Conservation (phyloP, 2,329 filamentous ascomycete genomes). For the Venturia carpophila region DNA sequence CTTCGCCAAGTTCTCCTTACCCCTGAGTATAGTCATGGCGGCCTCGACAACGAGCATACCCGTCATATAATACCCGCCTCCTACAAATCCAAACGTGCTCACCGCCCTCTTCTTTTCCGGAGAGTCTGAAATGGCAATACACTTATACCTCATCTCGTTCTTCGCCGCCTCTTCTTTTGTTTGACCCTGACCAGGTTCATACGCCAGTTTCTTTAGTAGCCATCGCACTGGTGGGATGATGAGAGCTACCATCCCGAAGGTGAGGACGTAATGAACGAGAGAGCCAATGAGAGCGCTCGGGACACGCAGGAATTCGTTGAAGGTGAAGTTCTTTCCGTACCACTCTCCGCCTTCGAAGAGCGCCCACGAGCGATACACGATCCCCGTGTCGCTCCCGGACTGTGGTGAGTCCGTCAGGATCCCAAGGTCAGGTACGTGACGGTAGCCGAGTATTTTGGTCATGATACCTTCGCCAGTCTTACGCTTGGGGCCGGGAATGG, state of each 20-base stretch:
- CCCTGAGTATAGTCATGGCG: conserved; percentile 57
- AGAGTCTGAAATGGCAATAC: conserved; percentile 50
- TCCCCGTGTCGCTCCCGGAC: conserved; percentile 46
- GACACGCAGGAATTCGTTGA: conserved; percentile 49
- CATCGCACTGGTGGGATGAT: conserved; percentile 47
- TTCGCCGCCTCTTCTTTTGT: conserved; percentile 42
- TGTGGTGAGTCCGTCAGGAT: conserved; percentile 48
- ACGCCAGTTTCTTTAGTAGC: conserved; percentile 40
- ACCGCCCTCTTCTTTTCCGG: conserved; percentile 45
- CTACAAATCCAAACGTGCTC: conserved; percentile 48
- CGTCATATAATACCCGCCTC: conserved; percentile 61
- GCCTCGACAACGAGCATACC: conserved; percentile 56
- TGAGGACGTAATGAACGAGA: conserved; percentile 42
- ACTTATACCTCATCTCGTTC: conserved; percentile 56
- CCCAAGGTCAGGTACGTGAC: conserved; percentile 49
- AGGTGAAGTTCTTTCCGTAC: conserved; percentile 52
- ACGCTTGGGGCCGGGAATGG: conserved; percentile 24
- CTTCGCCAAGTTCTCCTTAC: conserved; percentile 42
- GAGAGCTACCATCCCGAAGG: conserved; percentile 39
- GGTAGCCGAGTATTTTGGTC: conserved; percentile 44
- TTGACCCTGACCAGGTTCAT: conserved; percentile 45
- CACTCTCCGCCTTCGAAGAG: conserved; percentile 44
- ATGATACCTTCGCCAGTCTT: conserved; percentile 30
- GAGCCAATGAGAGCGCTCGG: conserved; percentile 42
- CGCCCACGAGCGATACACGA: conserved; percentile 54